Base-by-base conservation (phyloP, 1,139 yeast genomes). In the Geotrichum macrosporum region DNA sequence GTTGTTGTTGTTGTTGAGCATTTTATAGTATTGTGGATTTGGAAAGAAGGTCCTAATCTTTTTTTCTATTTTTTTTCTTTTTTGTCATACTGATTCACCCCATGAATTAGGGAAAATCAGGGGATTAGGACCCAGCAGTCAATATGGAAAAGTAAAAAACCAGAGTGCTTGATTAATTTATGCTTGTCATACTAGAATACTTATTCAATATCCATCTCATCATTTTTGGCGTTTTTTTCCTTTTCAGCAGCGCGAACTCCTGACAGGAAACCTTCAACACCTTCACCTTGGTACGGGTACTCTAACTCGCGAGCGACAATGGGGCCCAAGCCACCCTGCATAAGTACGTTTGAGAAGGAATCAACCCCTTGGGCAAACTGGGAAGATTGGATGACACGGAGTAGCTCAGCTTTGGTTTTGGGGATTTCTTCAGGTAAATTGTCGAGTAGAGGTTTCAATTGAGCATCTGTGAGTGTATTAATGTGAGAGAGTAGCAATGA, bases 241-340 rank as follows among this genome's bases (percentile, higher is more conserved):
- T 53, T 53, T 51, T 80, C 65, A n/a, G 74, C 65, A 2, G 41
- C 20, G 13, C 48, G 27, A 13, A 46, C 36, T 4, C 80, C 80
- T 32, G 65, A 59, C 50, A 81, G 63, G 53, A 78, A 78, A 12
- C 74, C 75, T 43, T 69, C 75, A 19, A 80, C 66, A 0, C 85
- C 85, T 58, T 80, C 84, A 3, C 84, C 84, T 19, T 64, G 51
- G 55, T 80, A 80, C 5, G 70, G 73, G 55, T 70, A 70, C 26
- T 74, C 76, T 47, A 80, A 68, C 41, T 77, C 72, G 48, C 69
- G 73, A 4, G 84, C 70, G 43, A 81, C 70, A 31, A 78, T 59
- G 47, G 65, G 70, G 2, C 83, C 83, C 4, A 79, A 75, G 1
- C 80, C 81, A 13, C 65, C 64, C 47, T 79, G 64, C 21, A 60